Conservation (phyloP, 768 basidiomycete species). For the Leucocoprinus sp. region DNA sequence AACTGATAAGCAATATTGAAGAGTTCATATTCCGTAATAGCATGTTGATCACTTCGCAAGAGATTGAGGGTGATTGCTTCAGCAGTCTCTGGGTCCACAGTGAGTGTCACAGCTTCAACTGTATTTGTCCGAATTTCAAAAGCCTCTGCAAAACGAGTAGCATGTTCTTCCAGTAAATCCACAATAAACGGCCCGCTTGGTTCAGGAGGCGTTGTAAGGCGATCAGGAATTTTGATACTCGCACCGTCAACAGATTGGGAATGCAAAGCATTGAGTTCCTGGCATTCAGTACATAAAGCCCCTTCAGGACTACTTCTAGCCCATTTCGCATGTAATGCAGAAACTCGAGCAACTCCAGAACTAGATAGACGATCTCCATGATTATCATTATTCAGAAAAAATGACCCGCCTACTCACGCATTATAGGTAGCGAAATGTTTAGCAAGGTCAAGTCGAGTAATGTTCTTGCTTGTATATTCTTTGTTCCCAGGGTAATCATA, state of each 20-base stretch:
- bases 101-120: slow-evolving; percentile 16
- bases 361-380: too few species aligned
- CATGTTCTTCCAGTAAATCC: slow-evolving; percentile 40
- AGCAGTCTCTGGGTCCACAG: slow-evolving; percentile 28
- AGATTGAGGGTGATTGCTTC: slow-evolving; percentile 34
- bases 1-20: slow-evolving; percentile 42
- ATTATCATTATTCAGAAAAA: too few species aligned
- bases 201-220: slow-evolving; percentile 42
- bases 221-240: slow-evolving; percentile 48
- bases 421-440: slow-evolving; percentile 61
- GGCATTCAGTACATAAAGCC: slow-evolving; percentile 55
- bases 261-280: slow-evolving; percentile 64
- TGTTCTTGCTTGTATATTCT: slow-evolving; percentile 36
- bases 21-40: slow-evolving; percentile 54
- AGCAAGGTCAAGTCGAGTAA: slow-evolving; percentile 52
- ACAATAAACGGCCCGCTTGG: slow-evolving; percentile 40
- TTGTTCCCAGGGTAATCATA: slow-evolving; percentile 63
- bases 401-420: too few species aligned
- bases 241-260: slow-evolving; percentile 66
- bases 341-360: slow-evolving; percentile 47
- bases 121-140: slow-evolving; percentile 28
- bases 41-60: slow-evolving; percentile 41
- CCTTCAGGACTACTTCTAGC: slow-evolving; percentile 44
- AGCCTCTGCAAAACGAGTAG: slow-evolving; percentile 33
- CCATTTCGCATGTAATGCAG: slow-evolving; percentile 55